Evolutionary conservation across 192 early-diverging fungal species (phyloP), one percentile per base, ranked within the genome.

Genomic region (Coemansia furcata): DNA sequence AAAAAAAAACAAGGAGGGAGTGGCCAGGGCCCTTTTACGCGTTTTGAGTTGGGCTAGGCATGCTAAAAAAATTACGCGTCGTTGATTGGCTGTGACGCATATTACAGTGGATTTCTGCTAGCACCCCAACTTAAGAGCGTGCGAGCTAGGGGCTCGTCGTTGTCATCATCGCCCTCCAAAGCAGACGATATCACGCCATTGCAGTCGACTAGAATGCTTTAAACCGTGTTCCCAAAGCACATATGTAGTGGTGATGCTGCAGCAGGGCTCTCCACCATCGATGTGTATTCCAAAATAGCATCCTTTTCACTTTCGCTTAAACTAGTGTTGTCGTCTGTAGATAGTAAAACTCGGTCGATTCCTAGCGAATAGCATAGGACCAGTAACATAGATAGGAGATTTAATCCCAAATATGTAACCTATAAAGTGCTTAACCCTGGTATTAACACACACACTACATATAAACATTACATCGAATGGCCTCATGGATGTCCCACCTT

Each of bases 141-240:
- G 26, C 26, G 61, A 1, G 65, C 71, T n/a, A 78, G 62, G 2
- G 76, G 76, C 57, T 78, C 71, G 50, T 73, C 76, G 6, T 38
- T 40, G 36, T 75, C 68, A 26, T 69, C 64, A 4, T 52, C n/a
- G 14, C 63, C 72, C 32, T 55, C 11, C 8, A 38, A 36, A 8
- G 12, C 23, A 14, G 47, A 19, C 17, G 19, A 50, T 9, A 26
- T 15, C 3, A 62, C 15, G 55, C 66, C 42, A 11, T 30, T 50
- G 7, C 36, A 33, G 10, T 44, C 57, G 21, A 72, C 72, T 14
- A 78, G 50, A 37, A 78, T 72, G 60, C 70, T 72, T 30, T 78
- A 57, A 15, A 78, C 65, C 5, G 70, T 59, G 59, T 77, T 77
- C 58, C 76, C 44, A 9, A 21, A 49, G 10, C 49, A 50, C 49